Percentiles rank a stretch among this genome's conserved stretches.
These are phyloP conservation scores for Nannizziopsis barbatae DNA, from an alignment of 2,329 filamentous ascomycete genomes.

Conservation along the genomic window DNA sequence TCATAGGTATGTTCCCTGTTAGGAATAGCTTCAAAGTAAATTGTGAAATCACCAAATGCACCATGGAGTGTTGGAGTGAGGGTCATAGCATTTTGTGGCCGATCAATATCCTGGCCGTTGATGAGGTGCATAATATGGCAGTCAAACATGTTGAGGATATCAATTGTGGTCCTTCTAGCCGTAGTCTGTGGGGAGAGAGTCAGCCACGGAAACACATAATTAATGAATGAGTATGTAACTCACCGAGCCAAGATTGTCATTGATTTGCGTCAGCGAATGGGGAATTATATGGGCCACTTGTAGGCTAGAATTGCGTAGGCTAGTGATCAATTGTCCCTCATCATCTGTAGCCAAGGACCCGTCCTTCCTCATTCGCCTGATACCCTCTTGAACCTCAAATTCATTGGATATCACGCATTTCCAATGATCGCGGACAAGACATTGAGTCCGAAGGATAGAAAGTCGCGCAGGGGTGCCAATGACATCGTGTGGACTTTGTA, in stretches of 20 bases:
- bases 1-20: too few relatives aligned
- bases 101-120: too few relatives aligned
- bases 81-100: too few relatives aligned
- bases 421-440: not conserved
- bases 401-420: not conserved
- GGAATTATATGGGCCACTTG: not conserved
- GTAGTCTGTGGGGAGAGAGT: not conserved
- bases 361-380: not conserved
- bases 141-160: conserved; percentile 35
- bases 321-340: conserved; percentile 1
- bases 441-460: not conserved
- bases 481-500: conserved; percentile 1
- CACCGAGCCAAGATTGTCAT: too few relatives aligned
- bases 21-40: not conserved
- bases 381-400: not conserved
- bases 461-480: not conserved
- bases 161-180: not conserved
- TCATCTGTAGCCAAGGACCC: not conserved
- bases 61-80: too few relatives aligned
- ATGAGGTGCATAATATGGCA: conserved; percentile 22
- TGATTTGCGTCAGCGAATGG: too few relatives aligned
- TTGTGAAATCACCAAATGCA: not conserved
- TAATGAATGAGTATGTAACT: too few relatives aligned
- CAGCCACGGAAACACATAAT: not conserved
- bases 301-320: not conserved